Conservation (phyloP, 2,329 filamentous ascomycete species). For the Harringtonia lauricola region DNA sequence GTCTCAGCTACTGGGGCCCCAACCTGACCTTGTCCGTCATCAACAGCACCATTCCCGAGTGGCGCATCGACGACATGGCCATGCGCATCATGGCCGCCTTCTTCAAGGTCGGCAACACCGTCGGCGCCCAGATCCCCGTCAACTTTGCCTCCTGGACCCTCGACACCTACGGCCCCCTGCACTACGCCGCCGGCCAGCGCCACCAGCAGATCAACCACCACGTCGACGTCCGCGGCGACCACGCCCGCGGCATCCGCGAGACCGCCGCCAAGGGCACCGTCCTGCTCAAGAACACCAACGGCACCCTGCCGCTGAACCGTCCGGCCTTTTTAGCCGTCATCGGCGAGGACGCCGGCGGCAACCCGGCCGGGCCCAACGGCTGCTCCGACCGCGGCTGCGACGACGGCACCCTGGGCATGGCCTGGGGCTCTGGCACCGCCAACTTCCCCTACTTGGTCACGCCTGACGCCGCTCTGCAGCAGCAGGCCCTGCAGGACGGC, state of each 20-base stretch:
- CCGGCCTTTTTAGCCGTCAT: conserved; percentile 68
- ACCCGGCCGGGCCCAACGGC: conserved; percentile 65
- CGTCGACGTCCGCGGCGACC: conserved; percentile 71
- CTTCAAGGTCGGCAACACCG: conserved; percentile 52
- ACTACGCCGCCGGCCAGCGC: conserved; percentile 48
- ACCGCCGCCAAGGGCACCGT: conserved; percentile 74
- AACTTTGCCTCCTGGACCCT: conserved; percentile 86
- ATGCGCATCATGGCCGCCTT: conserved; percentile 67
- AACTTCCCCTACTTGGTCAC: conserved; percentile 68
- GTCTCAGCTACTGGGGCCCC: conserved; percentile 34
- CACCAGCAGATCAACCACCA: conserved; percentile 62
- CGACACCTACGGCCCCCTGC: conserved; percentile 60
- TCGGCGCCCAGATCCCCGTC: conserved; percentile 39
- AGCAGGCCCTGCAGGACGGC: conserved; percentile 48
- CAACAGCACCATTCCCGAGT: conserved; percentile 81
- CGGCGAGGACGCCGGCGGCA: conserved; percentile 73
- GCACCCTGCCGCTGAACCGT: conserved; percentile 64
- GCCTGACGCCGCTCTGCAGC: conserved; percentile 58
- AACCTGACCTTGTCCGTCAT: conserved; percentile 82
- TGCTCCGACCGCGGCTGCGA: conserved; percentile 58
- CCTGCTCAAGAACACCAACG: conserved; percentile 74
- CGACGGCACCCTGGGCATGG: conserved; percentile 57
- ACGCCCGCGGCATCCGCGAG: conserved; percentile 62
- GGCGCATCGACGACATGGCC: conserved; percentile 84
- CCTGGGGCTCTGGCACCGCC: conserved; percentile 67